These are phyloP conservation scores for Russula sp. DNA, from an alignment of 768 basidiomycete species.

Conservation along the genomic window DNA sequence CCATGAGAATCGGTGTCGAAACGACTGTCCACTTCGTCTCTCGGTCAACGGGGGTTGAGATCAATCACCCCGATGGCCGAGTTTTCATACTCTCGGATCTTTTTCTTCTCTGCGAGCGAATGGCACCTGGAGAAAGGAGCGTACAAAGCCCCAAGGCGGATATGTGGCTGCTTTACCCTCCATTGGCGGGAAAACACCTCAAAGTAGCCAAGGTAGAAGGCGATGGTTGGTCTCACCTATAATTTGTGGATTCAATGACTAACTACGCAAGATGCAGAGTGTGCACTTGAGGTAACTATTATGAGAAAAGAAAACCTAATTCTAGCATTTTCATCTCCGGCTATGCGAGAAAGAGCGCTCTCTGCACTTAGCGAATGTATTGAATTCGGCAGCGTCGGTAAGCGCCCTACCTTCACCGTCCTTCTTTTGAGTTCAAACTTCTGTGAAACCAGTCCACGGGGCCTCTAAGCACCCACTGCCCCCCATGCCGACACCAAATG, in stretches of 20 bases:
- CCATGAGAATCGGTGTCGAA: conserved; percentile 65
- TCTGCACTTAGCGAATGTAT: conserved; percentile 78
- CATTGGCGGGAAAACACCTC: conserved; percentile 90
- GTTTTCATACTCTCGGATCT: conserved; percentile 89
- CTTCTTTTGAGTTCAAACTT: not conserved
- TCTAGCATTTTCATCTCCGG: conserved; percentile 53
- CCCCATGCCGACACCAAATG: conserved; percentile 49
- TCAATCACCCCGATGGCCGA: conserved; percentile 72
- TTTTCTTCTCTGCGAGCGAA: conserved; percentile 84
- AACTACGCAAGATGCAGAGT: conserved; percentile 41
- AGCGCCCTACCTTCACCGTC: conserved; percentile 30
- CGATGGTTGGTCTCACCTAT: conserved; percentile 42
- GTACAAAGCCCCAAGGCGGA: conserved; percentile 53
- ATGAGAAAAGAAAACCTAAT: conserved; percentile 83
- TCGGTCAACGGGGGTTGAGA: conserved; percentile 62
- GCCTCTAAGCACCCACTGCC: conserved; percentile 61
- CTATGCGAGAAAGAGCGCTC: conserved; percentile 57
- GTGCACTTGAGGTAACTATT: conserved; percentile 67
- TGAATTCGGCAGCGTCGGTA: conserved; percentile 69
- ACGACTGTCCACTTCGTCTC: conserved; percentile 75
- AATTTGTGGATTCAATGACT: not conserved
- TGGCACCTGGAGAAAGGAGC: conserved; percentile 55
- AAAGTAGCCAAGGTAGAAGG: conserved; percentile 56
- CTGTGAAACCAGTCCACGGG: conserved; percentile 24
- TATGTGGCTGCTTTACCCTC: conserved; percentile 93